phyloP scores from a whole-genome alignment of 2,329 filamentous ascomycete genomes.

The Bretziella fagacearum region DNA sequence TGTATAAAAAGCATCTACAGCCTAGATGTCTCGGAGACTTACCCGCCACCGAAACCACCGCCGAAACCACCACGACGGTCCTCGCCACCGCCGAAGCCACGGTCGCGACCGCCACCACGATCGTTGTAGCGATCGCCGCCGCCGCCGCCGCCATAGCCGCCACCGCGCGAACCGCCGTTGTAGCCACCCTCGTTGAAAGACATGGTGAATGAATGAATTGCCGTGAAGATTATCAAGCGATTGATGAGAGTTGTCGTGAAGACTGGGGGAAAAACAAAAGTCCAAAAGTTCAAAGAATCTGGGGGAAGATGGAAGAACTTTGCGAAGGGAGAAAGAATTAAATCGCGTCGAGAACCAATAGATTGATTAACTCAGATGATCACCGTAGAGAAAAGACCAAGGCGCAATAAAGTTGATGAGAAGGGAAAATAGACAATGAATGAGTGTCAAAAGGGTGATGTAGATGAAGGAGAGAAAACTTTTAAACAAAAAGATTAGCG shows the following conservation, averaged over 20 bases:
- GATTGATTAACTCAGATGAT: slow-evolving; percentile 6
- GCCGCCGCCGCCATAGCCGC: slow-evolving; percentile 20
- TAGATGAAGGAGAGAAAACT: slow-evolving; percentile 7
- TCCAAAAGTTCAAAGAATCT: background rate
- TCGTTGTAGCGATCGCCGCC: slow-evolving; percentile 20
- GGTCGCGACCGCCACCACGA: slow-evolving; percentile 25
- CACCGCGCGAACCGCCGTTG: slow-evolving; percentile 20
- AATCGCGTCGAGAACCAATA: slow-evolving; percentile 9
- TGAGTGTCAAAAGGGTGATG: background rate
- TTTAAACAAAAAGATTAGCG: slow-evolving; percentile 13
- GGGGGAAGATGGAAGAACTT: background rate
- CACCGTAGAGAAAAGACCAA: slow-evolving; percentile 1
- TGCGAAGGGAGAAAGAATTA: background rate
- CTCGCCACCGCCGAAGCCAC: slow-evolving; percentile 20
- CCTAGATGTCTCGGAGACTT: slow-evolving; percentile 21
- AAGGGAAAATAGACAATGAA: slow-evolving; percentile 5
- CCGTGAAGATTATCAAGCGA: too few species aligned
- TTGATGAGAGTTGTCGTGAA: too few species aligned
- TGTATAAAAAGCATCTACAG: too few species aligned
- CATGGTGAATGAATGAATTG: slow-evolving; percentile 20
- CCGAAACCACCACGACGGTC: slow-evolving; percentile 28
- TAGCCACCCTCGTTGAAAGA: slow-evolving; percentile 29
- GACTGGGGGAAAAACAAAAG: background rate
- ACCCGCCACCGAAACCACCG: slow-evolving; percentile 21
- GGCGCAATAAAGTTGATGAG: slow-evolving; percentile 6